Percentiles rank a stretch among this genome's conserved stretches.
Evolutionary conservation across 176 grass and related monocot species (phyloP).

Genomic region (Urochloa ruziziensis): DNA sequence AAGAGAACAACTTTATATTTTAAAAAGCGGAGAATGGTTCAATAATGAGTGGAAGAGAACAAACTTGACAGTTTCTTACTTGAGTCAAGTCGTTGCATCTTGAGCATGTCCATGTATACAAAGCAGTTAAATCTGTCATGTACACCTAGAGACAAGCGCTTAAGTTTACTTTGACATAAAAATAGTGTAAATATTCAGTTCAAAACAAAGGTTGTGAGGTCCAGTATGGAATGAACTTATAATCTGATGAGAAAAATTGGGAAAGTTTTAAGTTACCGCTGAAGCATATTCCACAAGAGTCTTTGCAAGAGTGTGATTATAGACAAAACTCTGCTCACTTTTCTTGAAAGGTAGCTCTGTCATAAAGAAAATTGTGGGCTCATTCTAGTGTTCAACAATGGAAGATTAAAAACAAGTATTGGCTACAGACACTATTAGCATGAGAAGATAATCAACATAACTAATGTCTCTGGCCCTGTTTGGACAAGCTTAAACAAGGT

Average conservation of each 20-base stretch:
- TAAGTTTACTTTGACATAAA: conserved; percentile 18
- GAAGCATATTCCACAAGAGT: conserved; percentile 89
- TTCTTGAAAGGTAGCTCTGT: conserved; percentile 51
- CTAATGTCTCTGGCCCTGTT: background rate
- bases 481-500: background rate
- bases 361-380: conserved; percentile 25
- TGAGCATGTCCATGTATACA: conserved; percentile 73
- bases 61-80: conserved; percentile 48
- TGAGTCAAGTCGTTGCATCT: conserved; percentile 82
- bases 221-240: too few relatives aligned
- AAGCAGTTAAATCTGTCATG: conserved; percentile 65
- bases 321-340: conserved; percentile 35
- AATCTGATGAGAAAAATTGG: background rate
- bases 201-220: background rate
- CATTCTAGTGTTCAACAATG: background rate
- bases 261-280: conserved; percentile 59
- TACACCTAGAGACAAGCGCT: conserved; percentile 52
- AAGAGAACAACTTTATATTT: background rate
- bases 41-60: background rate
- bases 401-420: background rate
- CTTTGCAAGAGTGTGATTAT: conserved; percentile 72
- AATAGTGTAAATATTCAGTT: background rate
- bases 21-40: background rate
- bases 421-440: background rate
- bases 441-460: background rate